Base-by-base conservation (phyloP, 1,284 basidiomycete genomes). In the Inonotus hispidus region DNA sequence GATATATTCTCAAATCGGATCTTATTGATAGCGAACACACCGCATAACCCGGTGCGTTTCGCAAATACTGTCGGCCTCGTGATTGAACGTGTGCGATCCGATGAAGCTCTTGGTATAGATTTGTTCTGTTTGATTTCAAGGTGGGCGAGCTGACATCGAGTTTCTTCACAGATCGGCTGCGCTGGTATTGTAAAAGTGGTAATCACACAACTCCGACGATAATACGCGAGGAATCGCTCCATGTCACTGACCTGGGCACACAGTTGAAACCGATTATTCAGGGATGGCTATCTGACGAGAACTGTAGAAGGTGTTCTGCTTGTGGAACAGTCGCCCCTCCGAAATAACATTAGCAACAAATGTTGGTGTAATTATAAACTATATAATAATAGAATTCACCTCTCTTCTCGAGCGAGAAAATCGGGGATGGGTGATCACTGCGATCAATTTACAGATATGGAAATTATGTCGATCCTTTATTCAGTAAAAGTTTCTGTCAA, bases 21-120 rank as follows among this genome's bases (percentile, higher is more conserved):
- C 53, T 21, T 37, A 37, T 14, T 6, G 43, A 7, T 3, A 95
- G 93, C 88, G 1, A 95, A 98, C 72, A 96, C 91, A 0, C 95
- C 95, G 0, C 96, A 98, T 75, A 96, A 95, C 67, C 96, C 96
- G 7, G 88, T 95, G 27, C 84, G 96, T 10, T 95, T 90, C 66
- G 87, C 87, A 1, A 79, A 98, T 73, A 98, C 96, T 0, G 87
- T 98, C 56, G 95, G 96, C 1, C 79, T 98, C n/a, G 96, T 98
- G 5, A 80, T 98, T 53, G 96, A 99, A 74, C 83, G 93, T n/a
- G 85, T 90, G 43, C 80, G 96, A 49, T 94, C 95, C 0, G 78
- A 76, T 35, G 73, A 68, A 11, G 81, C 87, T 0, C 74, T 79
- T 46, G 88, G 88, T 87, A 64, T 50, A 10, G 77, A 16, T 16